phyloP scores from a whole-genome alignment of 768 basidiomycete genomes.

The Phanerochaete sordida region DNA sequence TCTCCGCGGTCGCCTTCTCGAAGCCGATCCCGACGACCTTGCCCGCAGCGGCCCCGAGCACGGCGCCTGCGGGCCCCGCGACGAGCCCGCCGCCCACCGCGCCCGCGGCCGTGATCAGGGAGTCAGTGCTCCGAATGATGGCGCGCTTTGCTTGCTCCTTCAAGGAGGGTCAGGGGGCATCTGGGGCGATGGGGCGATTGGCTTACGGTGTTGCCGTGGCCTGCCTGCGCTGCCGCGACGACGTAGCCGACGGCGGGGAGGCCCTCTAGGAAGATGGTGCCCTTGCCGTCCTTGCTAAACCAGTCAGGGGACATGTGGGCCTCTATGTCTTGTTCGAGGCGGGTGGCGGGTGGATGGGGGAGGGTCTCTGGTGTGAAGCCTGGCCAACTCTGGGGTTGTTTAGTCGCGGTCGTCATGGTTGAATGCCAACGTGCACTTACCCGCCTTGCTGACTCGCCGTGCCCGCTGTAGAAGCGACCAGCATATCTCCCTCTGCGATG shows the following conservation, averaged over 20 bases:
- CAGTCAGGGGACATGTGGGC: slow-evolving; percentile 1
- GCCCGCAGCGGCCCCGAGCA: neutral
- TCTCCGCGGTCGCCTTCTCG: neutral
- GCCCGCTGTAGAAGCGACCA: neutral
- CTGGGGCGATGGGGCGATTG: neutral
- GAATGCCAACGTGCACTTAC: neutral
- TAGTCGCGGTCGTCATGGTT: neutral
- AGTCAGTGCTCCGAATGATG: neutral
- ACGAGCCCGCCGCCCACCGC: slow-evolving; percentile 1
- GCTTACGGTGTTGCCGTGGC: slow-evolving; percentile 1
- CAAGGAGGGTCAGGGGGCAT: neutral
- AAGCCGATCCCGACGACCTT: slow-evolving; percentile 1
- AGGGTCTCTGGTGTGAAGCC: neutral
- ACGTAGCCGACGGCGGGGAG: neutral
- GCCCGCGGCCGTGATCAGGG: neutral
- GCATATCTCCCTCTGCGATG: neutral
- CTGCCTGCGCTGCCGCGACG: neutral
- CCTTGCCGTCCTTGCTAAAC: slow-evolving; percentile 1
- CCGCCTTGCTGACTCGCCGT: neutral
- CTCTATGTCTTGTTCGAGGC: neutral
- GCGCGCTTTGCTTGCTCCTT: slow-evolving; percentile 1
- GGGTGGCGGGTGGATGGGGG: neutral
- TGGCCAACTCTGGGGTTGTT: neutral
- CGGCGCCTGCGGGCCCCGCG: neutral
- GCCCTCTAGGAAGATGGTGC: neutral